phyloP scores from a whole-genome alignment of 2,329 filamentous ascomycete species.

The Fusarium chaquense region DNA sequence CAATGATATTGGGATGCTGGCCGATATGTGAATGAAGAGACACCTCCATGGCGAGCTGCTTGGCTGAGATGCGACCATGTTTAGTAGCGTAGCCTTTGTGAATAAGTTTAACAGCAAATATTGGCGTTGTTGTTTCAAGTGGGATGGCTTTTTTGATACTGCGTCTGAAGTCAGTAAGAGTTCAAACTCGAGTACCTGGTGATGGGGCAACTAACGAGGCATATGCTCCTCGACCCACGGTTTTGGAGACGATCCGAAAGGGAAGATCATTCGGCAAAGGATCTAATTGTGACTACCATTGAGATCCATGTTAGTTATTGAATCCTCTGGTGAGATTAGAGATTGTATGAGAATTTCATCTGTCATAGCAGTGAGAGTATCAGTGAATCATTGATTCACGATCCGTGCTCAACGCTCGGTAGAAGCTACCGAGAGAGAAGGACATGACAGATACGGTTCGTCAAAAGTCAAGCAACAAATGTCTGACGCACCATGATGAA shows the following conservation, averaged over 20 bases:
- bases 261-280: conserved; percentile 87
- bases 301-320: not conserved
- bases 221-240: conserved; percentile 96
- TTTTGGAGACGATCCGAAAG: conserved; percentile 95
- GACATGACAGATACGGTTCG: not conserved
- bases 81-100: conserved; percentile 95
- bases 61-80: conserved; percentile 86
- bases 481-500: conserved; percentile 38
- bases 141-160: conserved; percentile 96
- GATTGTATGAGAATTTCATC: not conserved
- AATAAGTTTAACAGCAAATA: conserved; percentile 99
- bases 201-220: conserved; percentile 76
- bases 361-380: not conserved
- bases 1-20: conserved; percentile 92
- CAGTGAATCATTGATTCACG: conserved; percentile 18
- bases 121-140: conserved; percentile 72
- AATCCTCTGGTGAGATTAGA: not conserved
- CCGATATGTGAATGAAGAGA: conserved; percentile 89
- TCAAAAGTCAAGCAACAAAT: conserved; percentile 1
- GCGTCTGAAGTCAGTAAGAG: conserved; percentile 28
- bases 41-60: conserved; percentile 93
- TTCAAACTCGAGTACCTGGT: conserved; percentile 1
- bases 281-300: conserved; percentile 85
- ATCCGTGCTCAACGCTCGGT: conserved; percentile 3
- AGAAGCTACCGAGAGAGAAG: conserved; percentile 9